phyloP scores from a whole-genome alignment of 139 green algal species.

The Chlorokybus atmophyticus region DNA sequence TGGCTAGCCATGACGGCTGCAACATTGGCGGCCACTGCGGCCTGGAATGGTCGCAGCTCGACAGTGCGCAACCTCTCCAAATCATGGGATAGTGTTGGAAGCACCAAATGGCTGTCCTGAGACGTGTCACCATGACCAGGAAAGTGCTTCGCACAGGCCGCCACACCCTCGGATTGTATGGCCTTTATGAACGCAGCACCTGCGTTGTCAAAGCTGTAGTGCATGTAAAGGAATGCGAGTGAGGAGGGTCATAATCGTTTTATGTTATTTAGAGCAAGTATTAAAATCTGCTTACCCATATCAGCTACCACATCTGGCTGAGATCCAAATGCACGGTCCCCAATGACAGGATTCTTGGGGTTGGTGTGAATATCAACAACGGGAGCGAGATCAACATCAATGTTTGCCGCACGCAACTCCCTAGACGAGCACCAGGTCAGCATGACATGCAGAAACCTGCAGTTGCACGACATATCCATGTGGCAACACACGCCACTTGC shows the following conservation, averaged over 20 bases:
- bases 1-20: conserved; percentile 35
- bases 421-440: no score
- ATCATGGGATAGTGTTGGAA: conserved; percentile 25
- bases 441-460: no score
- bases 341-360: conserved; percentile 38
- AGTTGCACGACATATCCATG: no score
- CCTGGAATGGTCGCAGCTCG: conserved; percentile 9
- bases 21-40: conserved; percentile 28
- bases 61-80: conserved; percentile 11
- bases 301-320: conserved; percentile 11
- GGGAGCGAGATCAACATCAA: conserved; percentile 39
- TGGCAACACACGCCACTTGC: no score
- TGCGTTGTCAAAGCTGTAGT: no score
- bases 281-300: no score
- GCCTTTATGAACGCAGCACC: not conserved
- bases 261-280: no score
- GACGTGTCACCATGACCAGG: conserved; percentile 38
- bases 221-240: no score
- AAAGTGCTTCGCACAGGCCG: conserved; percentile 39
- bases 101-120: conserved; percentile 29
- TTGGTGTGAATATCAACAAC: conserved; percentile 43
- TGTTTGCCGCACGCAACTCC: conserved; percentile 33
- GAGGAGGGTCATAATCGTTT: no score
- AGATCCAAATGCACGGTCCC: conserved; percentile 18
- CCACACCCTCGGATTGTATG: conserved; percentile 34